Evolutionary conservation across 1,284 basidiomycete species (phyloP).

Genomic region (Wallemia ichthyophaga): DNA sequence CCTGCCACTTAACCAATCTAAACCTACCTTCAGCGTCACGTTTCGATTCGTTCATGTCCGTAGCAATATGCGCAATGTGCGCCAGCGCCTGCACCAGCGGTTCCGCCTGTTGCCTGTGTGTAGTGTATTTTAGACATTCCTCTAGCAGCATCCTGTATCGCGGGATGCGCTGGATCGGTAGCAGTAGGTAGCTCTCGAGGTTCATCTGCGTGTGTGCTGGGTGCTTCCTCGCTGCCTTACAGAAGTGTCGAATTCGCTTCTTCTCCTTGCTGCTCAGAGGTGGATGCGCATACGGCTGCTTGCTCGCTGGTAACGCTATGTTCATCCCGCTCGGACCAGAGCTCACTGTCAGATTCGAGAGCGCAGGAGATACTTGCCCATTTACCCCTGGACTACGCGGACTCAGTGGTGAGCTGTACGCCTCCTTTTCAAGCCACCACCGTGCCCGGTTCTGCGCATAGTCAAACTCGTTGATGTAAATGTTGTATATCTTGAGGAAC

Average conservation of each 20-base stretch:
- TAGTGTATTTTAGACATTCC: constrained; percentile 49
- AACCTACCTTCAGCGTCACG: constrained; percentile 66
- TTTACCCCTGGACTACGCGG: not conserved
- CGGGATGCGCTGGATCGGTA: constrained; percentile 87
- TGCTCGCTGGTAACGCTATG: not conserved
- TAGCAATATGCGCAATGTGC: constrained; percentile 60
- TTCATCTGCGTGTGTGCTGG: constrained; percentile 88
- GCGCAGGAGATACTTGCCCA: not conserved
- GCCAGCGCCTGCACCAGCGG: constrained; percentile 41
- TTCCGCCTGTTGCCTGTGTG: constrained; percentile 47
- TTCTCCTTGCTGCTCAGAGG: constrained; percentile 36
- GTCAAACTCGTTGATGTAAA: constrained; percentile 86
- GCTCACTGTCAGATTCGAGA: not conserved
- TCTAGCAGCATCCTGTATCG: constrained; percentile 74
- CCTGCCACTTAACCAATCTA: constrained; percentile 37
- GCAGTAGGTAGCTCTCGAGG: constrained; percentile 69
- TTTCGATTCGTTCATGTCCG: constrained; percentile 88
- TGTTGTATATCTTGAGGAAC: constrained; percentile 90
- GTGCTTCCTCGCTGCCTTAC: constrained; percentile 43
- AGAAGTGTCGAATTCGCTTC: constrained; percentile 54
- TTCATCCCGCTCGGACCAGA: not conserved
- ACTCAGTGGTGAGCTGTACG: not conserved
- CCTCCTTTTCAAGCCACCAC: constrained; percentile 26
- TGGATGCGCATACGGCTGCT: constrained; percentile 5
- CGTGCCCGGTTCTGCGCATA: constrained; percentile 58